Percentiles rank a stretch among this genome's conserved stretches.
Evolutionary conservation across 306 rosid species (phyloP).

Genomic region (Cicer pinnatifidum): DNA sequence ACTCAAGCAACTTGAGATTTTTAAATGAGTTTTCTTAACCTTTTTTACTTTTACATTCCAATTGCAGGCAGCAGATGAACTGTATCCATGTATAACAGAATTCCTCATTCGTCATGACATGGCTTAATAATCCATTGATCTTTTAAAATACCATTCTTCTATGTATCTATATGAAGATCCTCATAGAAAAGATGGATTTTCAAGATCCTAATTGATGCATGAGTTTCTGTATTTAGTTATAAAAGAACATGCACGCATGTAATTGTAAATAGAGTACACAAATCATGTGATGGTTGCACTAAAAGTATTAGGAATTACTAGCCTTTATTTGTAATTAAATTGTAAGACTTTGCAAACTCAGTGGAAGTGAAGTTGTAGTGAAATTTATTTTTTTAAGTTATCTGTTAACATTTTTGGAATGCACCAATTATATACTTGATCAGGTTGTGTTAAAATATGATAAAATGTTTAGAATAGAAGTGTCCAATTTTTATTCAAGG

Average conservation of each 20-base stretch:
- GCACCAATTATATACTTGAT: conserved; percentile 1
- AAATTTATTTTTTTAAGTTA: neutral
- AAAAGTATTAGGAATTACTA: conserved; percentile 6
- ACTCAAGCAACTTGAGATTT: conserved; percentile 18
- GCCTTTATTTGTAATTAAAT: neutral
- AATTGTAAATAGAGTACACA: conserved; percentile 30
- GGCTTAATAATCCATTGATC: conserved; percentile 53
- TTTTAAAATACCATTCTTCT: conserved; percentile 36
- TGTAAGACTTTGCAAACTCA: conserved; percentile 8
- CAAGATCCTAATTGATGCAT: conserved; percentile 23
- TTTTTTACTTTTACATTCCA: conserved; percentile 29
- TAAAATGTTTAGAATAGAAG: neutral
- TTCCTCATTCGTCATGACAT: conserved; percentile 76
- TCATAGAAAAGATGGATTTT: conserved; percentile 31
- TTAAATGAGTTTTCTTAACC: conserved; percentile 19
- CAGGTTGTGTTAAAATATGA: neutral
- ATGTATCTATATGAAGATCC: conserved; percentile 36
- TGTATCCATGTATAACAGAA: conserved; percentile 69
- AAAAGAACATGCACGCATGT: neutral
- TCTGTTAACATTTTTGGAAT: neutral
- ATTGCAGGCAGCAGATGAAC: conserved; percentile 75
- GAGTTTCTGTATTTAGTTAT: conserved; percentile 28
- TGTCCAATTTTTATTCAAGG: neutral
- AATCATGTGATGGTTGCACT: neutral
- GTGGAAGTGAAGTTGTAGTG: conserved; percentile 5